phyloP scores from a whole-genome alignment of 192 early-diverging fungal genomes.

The Chytriomyces hyalinus region DNA sequence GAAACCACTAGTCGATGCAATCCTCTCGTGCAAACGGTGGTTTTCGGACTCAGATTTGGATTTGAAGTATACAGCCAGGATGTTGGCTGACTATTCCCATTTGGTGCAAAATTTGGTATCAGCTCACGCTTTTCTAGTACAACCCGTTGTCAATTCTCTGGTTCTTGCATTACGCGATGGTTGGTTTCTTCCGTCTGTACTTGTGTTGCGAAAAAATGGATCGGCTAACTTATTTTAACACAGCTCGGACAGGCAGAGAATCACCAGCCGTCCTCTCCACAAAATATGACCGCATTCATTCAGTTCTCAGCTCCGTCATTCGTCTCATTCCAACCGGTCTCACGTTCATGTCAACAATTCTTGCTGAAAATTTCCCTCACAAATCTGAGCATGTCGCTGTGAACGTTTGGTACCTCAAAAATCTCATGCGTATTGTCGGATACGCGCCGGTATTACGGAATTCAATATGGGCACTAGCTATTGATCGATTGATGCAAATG shows the following conservation, averaged over 20 bases:
- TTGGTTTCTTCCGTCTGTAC: conserved; percentile 34
- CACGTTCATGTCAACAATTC: conserved; percentile 63
- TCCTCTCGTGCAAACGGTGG: conserved; percentile 67
- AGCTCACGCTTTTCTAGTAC: conserved; percentile 72
- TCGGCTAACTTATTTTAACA: background rate
- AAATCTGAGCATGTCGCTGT: conserved; percentile 63
- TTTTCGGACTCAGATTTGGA: background rate
- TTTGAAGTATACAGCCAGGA: too few relatives aligned
- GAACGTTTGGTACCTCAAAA: conserved; percentile 74
- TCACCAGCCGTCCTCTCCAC: conserved; percentile 9
- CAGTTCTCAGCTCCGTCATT: conserved; percentile 65
- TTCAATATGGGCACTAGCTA: conserved; percentile 72
- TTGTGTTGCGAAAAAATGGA: background rate
- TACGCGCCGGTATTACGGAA: conserved; percentile 77
- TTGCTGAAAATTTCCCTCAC: conserved; percentile 76
- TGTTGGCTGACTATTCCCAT: too few relatives aligned
- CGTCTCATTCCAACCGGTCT: conserved; percentile 73
- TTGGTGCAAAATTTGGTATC: conserved; percentile 77
- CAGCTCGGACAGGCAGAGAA: conserved; percentile 25
- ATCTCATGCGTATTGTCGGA: conserved; percentile 72
- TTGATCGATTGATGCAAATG: conserved; percentile 87
- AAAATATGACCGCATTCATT: conserved; percentile 66
- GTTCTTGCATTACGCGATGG: conserved; percentile 60
- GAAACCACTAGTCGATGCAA: conserved; percentile 58
- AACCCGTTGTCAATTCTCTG: conserved; percentile 63